Evolutionary conservation across 495 filamentous ascomycete species (phyloP).

Genomic region (Paragyromitra xinjiangensis): DNA sequence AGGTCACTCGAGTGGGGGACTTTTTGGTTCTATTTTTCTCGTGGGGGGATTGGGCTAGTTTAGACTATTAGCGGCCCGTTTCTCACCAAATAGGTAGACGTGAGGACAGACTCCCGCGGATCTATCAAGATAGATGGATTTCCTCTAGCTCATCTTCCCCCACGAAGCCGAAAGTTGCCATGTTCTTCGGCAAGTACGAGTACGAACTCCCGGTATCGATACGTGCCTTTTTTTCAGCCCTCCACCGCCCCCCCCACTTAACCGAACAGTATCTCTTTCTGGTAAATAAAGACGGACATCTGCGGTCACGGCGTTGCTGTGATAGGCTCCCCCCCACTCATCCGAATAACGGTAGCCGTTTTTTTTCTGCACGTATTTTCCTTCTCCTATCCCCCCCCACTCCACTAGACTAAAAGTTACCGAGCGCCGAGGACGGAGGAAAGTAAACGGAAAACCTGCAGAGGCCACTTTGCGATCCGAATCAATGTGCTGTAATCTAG

Average conservation of each 20-base stretch:
- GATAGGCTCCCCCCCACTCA: slow-evolving; percentile 1
- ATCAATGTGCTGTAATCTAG: slow-evolving; percentile 12
- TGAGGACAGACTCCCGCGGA: slow-evolving; percentile 11
- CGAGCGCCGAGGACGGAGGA: slow-evolving; percentile 2
- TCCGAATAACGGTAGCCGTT: background rate
- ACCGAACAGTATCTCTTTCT: background rate
- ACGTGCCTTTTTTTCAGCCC: background rate
- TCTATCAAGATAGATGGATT: background rate
- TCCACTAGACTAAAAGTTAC: background rate
- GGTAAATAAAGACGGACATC: background rate
- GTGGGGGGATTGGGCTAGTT: background rate
- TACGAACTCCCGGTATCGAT: background rate
- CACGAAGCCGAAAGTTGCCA: slow-evolving; percentile 14
- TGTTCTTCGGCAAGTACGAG: slow-evolving; percentile 5
- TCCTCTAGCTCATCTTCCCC: background rate
- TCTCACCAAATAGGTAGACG: background rate
- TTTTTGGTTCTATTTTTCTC: background rate
- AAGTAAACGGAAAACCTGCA: slow-evolving; percentile 7
- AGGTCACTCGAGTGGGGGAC: slow-evolving; percentile 30
- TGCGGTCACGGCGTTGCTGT: background rate
- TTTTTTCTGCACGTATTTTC: background rate
- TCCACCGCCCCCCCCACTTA: background rate
- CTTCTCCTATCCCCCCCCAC: background rate
- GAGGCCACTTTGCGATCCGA: slow-evolving; percentile 46
- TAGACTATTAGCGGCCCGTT: slow-evolving; percentile 16